A percentile compares a stretch with the other conserved stretches of the same genome.
phyloP scores from a whole-genome alignment of 2,329 filamentous ascomycete genomes.

The Phaeomoniella chlamydospora region DNA sequence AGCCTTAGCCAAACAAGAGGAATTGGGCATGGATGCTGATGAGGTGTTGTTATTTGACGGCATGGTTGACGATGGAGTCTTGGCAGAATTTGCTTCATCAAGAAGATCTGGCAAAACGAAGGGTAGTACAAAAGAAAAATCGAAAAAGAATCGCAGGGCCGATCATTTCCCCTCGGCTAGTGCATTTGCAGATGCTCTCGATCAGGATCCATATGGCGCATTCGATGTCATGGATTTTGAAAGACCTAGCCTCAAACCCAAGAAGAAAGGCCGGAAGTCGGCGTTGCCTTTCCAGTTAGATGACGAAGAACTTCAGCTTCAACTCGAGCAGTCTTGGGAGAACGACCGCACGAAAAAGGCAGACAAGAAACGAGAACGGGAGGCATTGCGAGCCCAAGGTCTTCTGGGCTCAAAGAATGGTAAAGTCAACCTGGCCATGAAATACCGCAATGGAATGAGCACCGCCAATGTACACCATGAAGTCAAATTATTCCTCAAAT shows the following conservation, averaged over 20 bases:
- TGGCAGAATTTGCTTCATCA: background rate
- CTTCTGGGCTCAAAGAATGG: constrained; percentile 43
- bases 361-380: constrained; percentile 53
- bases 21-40: constrained; percentile 45
- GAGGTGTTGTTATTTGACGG: constrained; percentile 44
- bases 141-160: constrained; percentile 11
- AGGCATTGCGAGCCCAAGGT: constrained; percentile 51
- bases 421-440: constrained; percentile 48
- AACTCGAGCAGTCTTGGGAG: constrained; percentile 45
- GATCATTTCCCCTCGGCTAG: constrained; percentile 38
- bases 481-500: background rate
- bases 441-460: constrained; percentile 57
- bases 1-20: constrained; percentile 46
- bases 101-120: constrained; percentile 5
- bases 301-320: constrained; percentile 52
- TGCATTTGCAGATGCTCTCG: constrained; percentile 42
- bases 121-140: constrained; percentile 1
- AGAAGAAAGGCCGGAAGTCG: constrained; percentile 47
- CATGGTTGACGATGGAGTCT: constrained; percentile 22
- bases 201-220: constrained; percentile 48
- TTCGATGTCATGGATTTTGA: constrained; percentile 81
- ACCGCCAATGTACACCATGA: background rate
- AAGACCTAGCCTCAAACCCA: constrained; percentile 50
- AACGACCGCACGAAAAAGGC: constrained; percentile 61
- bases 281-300: constrained; percentile 40